Evolutionary conservation across 495 filamentous ascomycete genomes (phyloP), one percentile per base, ranked within the genome.

Genomic region (Neurospora sp.): DNA sequence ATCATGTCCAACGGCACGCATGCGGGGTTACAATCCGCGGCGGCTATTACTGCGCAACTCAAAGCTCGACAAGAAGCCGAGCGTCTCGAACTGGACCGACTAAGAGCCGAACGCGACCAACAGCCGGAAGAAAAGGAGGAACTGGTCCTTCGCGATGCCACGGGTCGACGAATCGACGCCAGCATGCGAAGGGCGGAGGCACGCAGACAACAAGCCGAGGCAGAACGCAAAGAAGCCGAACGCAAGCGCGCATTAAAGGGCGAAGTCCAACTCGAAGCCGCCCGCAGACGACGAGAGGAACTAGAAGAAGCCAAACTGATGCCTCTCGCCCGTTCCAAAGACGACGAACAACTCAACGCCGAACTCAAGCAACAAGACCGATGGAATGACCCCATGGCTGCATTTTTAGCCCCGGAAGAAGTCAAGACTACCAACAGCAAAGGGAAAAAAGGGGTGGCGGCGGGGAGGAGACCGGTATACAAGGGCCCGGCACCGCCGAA

Each of bases 381-480:
- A 76, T 99, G 96, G 96, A 92, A 96, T 82, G 96, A 99, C 84
- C 96, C 96, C 9, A 95, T 95, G 77, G 91, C 91, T 31, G 27
- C 86, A 87, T 97, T 98, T 78, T 71, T 97, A 78, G 89, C 83
- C 31, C 84, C 79, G 70, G 75, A 73, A 0, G 27, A 31, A 31
- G 27, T 31, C 27, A 31, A 31, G 27, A 31, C 3, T 31, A 31
- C 27, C 27, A 3, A 3, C 27, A 31, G 27, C 27, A 31, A 31
- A 31, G 27, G 27, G 27, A 31, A 31, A 31, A 31, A 31, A 31
- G 27, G 2, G 27, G 27, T 3, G 27, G 27, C 3, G 27, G 27
- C 27, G 3, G 27, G 48, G 78, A 90, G 93, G 48, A 90, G 86
- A 76, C 93, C 93, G 69, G 77, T 94, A 27, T 99, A 98, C 81